These are phyloP conservation scores for Macrocystidia cucumis DNA, from an alignment of 1,284 basidiomycete species.

Conservation along the genomic window DNA sequence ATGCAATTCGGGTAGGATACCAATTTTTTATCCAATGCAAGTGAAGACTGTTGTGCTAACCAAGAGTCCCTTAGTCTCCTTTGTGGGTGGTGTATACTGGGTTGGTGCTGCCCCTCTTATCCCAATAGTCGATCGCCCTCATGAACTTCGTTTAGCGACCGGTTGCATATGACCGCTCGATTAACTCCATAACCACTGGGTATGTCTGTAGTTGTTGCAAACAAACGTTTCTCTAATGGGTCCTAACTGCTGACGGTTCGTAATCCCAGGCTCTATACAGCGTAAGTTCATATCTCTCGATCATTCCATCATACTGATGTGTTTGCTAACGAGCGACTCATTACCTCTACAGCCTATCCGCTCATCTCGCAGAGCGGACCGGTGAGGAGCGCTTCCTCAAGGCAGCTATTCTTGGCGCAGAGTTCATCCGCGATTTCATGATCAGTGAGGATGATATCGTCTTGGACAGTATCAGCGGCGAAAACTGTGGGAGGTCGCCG, in stretches of 20 bases:
- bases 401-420: conserved; percentile 35
- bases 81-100: conserved; percentile 48
- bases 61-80: conserved; percentile 24
- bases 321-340: too few relatives aligned
- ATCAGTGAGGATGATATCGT: conserved; percentile 33
- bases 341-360: conserved; percentile 39
- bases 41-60: not conserved
- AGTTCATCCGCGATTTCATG: conserved; percentile 38
- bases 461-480: conserved; percentile 36
- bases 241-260: too few relatives aligned
- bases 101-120: too few relatives aligned
- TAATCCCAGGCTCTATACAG: too few relatives aligned
- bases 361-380: conserved; percentile 37
- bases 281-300: too few relatives aligned
- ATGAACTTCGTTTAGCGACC: conserved; percentile 22
- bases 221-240: too few relatives aligned
- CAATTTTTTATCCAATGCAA: too few relatives aligned
- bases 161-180: conserved; percentile 24
- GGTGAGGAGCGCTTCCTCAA: conserved; percentile 32
- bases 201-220: too few relatives aligned
- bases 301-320: too few relatives aligned
- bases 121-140: too few relatives aligned
- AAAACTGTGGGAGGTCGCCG: conserved; percentile 35
- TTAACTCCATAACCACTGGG: conserved; percentile 45
- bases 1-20: too few relatives aligned